Percentiles rank a stretch among this genome's conserved stretches.
Conservation (phyloP, 768 basidiomycete species). For the Suillus hirtellus region DNA sequence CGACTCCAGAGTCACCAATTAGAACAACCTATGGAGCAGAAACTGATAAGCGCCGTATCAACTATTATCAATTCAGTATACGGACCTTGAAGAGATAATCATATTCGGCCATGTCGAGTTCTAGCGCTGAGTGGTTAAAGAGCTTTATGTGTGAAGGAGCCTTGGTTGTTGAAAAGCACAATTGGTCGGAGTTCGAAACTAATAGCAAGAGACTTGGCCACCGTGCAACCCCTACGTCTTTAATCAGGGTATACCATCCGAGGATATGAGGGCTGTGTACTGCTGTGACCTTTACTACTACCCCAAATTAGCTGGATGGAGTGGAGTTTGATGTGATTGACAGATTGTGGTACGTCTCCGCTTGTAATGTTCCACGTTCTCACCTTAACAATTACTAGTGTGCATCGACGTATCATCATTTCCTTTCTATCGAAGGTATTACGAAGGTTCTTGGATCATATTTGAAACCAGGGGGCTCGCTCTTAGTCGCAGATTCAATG, state of each 20-base stretch:
- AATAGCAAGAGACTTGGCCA: not conserved
- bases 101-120: conserved; percentile 80
- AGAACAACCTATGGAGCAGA: conserved; percentile 78
- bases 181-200: conserved; percentile 33
- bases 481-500: conserved; percentile 59
- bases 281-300: conserved; percentile 48
- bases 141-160: conserved; percentile 10
- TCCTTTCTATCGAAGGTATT: conserved; percentile 46
- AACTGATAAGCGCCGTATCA: conserved; percentile 5
- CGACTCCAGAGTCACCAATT: conserved; percentile 98
- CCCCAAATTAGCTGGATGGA: conserved; percentile 48
- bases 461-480: conserved; percentile 60
- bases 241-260: conserved; percentile 61
- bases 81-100: conserved; percentile 98
- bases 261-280: conserved; percentile 66
- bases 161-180: conserved; percentile 12
- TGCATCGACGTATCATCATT: conserved; percentile 63
- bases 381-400: conserved; percentile 43
- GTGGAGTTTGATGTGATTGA: conserved; percentile 58
- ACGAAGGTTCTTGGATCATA: conserved; percentile 55
- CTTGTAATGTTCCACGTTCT: not conserved
- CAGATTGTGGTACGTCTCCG: conserved; percentile 53
- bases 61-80: conserved; percentile 4
- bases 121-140: conserved; percentile 14
- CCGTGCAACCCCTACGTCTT: conserved; percentile 41